Percentiles rank a stretch among this genome's conserved stretches.
phyloP scores from a whole-genome alignment of 2,329 filamentous ascomycete species.

The Colletotrichum limetticola region DNA sequence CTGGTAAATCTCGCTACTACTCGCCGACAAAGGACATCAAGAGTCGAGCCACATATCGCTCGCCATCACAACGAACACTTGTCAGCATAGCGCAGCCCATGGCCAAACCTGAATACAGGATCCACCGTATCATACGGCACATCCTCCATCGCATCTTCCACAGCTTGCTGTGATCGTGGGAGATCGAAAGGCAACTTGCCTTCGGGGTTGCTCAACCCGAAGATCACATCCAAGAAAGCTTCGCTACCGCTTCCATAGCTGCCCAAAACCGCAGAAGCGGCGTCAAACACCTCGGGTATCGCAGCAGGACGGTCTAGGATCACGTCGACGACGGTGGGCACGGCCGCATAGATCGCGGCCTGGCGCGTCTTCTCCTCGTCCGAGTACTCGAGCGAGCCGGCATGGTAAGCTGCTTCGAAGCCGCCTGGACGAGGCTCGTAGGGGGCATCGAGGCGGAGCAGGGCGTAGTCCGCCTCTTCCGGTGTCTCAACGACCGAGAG shows the following conservation, averaged over 20 bases:
- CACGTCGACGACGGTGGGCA: constrained; percentile 56
- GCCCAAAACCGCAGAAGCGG: constrained; percentile 50
- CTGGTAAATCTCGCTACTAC: no score
- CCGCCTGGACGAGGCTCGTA: constrained; percentile 52
- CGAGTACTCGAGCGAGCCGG: constrained; percentile 53
- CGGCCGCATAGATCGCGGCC: constrained; percentile 47
- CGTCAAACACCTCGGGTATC: constrained; percentile 52
- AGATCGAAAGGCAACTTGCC: constrained; percentile 59
- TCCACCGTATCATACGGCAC: constrained; percentile 43
- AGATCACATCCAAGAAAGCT: constrained; percentile 56
- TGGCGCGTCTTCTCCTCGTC: constrained; percentile 40
- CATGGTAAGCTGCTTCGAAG: constrained; percentile 51
- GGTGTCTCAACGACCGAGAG: constrained; percentile 48
- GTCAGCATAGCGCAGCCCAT: constrained; percentile 37
- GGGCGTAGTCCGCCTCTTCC: constrained; percentile 52
- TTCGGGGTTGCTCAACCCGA: constrained; percentile 48
- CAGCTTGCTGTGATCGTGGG: constrained; percentile 55
- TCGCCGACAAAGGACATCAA: no score
- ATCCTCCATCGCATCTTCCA: constrained; percentile 45
- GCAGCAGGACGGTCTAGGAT: constrained; percentile 53
- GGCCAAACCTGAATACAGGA: constrained; percentile 44
- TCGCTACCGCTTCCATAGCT: constrained; percentile 53
- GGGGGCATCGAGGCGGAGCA: constrained; percentile 52
- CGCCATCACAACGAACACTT: background rate
- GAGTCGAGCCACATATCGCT: no score